A percentile compares a stretch with the other conserved stretches of the same genome.
These are phyloP conservation scores for Claviceps digitariae DNA, from an alignment of 2,329 filamentous ascomycete species.

Conservation along the genomic window DNA sequence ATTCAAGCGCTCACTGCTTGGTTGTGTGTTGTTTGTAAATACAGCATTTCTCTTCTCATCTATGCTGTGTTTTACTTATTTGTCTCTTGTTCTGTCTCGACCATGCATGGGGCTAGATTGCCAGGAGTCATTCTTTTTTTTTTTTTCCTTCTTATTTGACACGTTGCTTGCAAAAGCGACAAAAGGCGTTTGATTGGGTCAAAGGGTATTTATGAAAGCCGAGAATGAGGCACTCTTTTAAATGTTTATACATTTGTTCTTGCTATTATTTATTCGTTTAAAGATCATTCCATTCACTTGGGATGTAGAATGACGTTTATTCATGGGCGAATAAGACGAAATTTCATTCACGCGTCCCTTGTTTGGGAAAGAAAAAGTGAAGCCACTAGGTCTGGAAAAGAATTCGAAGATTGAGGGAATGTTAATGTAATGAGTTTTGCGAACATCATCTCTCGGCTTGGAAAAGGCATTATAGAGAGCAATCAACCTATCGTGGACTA, in stretches of 20 bases:
- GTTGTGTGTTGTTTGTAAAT: neutral
- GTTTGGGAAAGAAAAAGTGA: too few relatives aligned
- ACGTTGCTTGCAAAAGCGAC: slow-evolving; percentile 3
- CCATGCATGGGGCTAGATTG: neutral
- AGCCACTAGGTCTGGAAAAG: too few relatives aligned
- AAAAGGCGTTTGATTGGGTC: neutral
- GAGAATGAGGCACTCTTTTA: neutral
- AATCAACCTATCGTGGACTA: too few relatives aligned
- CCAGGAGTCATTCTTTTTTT: neutral
- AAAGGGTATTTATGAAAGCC: neutral
- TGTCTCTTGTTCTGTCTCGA: neutral
- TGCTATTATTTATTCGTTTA: neutral
- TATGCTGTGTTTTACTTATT: neutral
- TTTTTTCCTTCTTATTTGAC: neutral
- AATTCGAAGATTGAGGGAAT: too few relatives aligned
- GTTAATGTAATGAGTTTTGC: too few relatives aligned
- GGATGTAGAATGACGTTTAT: too few relatives aligned
- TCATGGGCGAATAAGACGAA: too few relatives aligned
- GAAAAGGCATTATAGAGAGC: too few relatives aligned
- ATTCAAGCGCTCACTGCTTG: neutral
- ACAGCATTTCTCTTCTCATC: neutral
- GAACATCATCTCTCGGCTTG: too few relatives aligned
- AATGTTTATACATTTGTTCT: neutral
- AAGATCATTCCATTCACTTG: too few relatives aligned
- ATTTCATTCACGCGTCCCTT: too few relatives aligned